Conservation (phyloP, 1,284 basidiomycete genomes). For the Entoloma clypeatum region DNA sequence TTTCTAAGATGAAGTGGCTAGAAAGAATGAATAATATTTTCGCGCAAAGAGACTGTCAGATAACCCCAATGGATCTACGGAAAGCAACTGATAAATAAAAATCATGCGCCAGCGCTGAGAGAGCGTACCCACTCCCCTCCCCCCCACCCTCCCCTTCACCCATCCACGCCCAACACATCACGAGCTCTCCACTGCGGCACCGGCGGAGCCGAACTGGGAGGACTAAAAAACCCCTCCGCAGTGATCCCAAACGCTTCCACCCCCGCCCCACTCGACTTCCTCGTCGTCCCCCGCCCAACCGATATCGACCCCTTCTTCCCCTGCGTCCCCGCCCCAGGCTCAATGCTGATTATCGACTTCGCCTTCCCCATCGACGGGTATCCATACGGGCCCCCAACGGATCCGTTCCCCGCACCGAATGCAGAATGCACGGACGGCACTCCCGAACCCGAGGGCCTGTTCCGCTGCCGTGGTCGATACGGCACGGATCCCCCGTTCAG, state of each 20-base stretch:
- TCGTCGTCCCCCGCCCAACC: constrained; percentile 56
- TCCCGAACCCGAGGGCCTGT: constrained; percentile 22
- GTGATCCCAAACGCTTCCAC: constrained; percentile 70
- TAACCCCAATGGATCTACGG: too few species aligned
- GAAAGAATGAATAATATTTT: too few species aligned
- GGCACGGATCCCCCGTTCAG: constrained; percentile 16
- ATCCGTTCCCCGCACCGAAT: constrained; percentile 17
- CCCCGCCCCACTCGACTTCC: constrained; percentile 60
- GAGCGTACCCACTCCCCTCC: too few species aligned
- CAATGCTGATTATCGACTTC: constrained; percentile 61
- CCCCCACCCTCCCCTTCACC: too few species aligned
- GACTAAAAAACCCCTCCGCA: constrained; percentile 70
- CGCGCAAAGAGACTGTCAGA: too few species aligned
- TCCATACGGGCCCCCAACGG: constrained; percentile 13
- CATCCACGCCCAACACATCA: too few species aligned
- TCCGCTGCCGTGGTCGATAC: constrained; percentile 39
- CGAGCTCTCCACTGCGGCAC: constrained; percentile 21
- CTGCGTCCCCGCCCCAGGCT: constrained; percentile 34
- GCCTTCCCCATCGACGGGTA: constrained; percentile 35
- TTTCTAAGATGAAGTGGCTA: too few species aligned
- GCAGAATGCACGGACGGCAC: constrained; percentile 27
- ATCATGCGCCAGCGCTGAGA: too few species aligned
- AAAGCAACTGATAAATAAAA: too few species aligned
- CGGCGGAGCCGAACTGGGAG: constrained; percentile 40
- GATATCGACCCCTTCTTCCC: constrained; percentile 56